Conservation (phyloP, 2,329 filamentous ascomycete genomes). For the Dichotomopilus funicola region DNA sequence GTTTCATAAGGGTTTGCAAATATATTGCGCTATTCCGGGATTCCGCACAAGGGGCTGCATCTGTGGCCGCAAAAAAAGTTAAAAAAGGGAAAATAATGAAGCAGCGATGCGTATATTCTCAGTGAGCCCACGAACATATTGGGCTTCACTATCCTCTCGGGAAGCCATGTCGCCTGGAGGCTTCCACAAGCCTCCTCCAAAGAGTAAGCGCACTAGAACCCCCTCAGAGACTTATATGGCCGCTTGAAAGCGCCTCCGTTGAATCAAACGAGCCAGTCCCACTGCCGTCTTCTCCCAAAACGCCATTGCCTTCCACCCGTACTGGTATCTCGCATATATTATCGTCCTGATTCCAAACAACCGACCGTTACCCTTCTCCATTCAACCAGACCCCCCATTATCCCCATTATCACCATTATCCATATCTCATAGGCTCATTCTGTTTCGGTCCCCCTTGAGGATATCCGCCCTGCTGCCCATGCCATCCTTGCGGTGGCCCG, state of each 20-base stretch:
- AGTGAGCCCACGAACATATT: neutral
- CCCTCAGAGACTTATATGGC: too few species aligned
- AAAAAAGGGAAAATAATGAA: too few species aligned
- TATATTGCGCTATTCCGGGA: too few species aligned
- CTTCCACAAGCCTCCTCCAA: too few species aligned
- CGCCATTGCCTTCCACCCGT: neutral
- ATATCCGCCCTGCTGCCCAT: neutral
- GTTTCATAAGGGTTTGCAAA: too few species aligned
- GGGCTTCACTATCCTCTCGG: too few species aligned
- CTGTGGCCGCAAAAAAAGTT: neutral
- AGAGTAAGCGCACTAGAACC: too few species aligned
- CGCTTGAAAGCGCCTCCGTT: too few species aligned
- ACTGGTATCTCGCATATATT: neutral
- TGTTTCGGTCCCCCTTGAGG: slow-evolving; percentile 11
- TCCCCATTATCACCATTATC: slow-evolving; percentile 12
- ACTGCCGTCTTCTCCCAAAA: neutral
- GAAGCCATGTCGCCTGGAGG: too few species aligned
- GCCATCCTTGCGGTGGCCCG: slow-evolving; percentile 31
- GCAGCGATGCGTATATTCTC: neutral
- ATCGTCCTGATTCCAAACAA: neutral
- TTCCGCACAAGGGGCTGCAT: neutral
- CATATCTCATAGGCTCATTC: slow-evolving; percentile 28
- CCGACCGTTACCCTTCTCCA: neutral
- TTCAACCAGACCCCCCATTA: neutral
- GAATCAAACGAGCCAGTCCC: too few species aligned